Evolutionary conservation across 805 yeast genomes (phyloP), one percentile per base, ranked within the genome.

Genomic region (Pichia rugopelliculosa): DNA sequence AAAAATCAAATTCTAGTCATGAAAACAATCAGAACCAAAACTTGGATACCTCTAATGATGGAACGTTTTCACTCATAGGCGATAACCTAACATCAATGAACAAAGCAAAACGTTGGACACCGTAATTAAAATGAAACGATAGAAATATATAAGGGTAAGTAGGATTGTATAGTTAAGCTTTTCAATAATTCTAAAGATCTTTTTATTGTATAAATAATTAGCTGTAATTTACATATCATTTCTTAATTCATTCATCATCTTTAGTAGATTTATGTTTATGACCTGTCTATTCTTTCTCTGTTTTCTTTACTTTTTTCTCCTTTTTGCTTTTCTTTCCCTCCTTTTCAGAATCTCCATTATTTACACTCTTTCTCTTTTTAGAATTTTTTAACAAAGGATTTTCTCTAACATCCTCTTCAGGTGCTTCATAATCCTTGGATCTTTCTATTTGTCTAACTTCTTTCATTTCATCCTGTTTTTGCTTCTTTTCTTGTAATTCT

Each of bases 361-460:
- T 55, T 30, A 59, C 56, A 42, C 59, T 54, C 54, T 59, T 57
- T 48, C 57, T 61, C 53, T 55, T 64, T 54, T 53, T 61, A 47
- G 58, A 56, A 46, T 60, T 58, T 50, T 59, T 61, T 25, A 66
- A 43, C n/a, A 67, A 47, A 11, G 65, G 67, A 50, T 67, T 67
- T 47, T 63, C 69, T 53, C 69, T 61, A 22, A 52, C 49, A 11
- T 62, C 68, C 68, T 91, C 98, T 59, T 79, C 82, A 13, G 98
- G 98, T 15, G 97, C 96, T 49, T 78, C 79, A 59, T 78, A 91
- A 53, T 83, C 93, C 69, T 85, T 79, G 18, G 77, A 76, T 61
- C 91, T 77, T 61, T 86, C 95, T 44, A 69, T 71, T 55, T 82
- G 82, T 62, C 77, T 83, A 48, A 72, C 75, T 48, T 73, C 79